Base-by-base conservation (phyloP, 768 basidiomycete genomes). In the Chalciporus piperatus region DNA sequence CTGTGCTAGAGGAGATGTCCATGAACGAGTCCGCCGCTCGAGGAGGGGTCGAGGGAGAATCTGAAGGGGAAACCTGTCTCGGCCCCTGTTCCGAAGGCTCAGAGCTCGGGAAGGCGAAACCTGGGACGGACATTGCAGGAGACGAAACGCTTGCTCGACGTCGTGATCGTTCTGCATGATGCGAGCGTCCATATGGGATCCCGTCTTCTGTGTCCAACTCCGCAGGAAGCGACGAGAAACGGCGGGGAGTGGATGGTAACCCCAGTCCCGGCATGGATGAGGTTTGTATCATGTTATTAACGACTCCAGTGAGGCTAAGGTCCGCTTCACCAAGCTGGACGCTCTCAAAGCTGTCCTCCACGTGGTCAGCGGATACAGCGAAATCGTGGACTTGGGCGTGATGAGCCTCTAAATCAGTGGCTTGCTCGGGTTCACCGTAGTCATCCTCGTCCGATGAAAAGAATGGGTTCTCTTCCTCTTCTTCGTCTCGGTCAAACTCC, bases 401-500 rank as follows among this genome's bases (percentile, higher is more conserved):
- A 27, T 63, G 32, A n/a, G 12, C 13, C 12, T 62, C 67, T 16
- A 33, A 13, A 27, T 47, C 54, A 17, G 49, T 41, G 12, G 37
- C 50, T 20, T 45, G 60, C 25, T 60, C 60, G 45, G 55, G 23
- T 53, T 59, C 43, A 47, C 61, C 48, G 41, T 62, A 60, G 42
- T 69, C 59, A 42, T 71, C 64, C 17, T 73, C 74, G 25, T 70
- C 68, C 13, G 66, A 63, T 23, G 71, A 75, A 61, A 73, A 64
- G 44, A 80, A 80, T 3, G 76, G 72, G 50, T 79, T 73, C 46
- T 74, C 74, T 6, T 75, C 75, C 19, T 76, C 75, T 45, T 81
- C 86, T 42, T 87, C 79, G 12, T 83, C 87, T 17, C 77, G 71
- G 50, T 89, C 85, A 63, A 89, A 91, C 62, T 92, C 89, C 27